Evolutionary conservation across 192 early-diverging fungal species (phyloP).

Genomic region (Coemansia sp.): DNA sequence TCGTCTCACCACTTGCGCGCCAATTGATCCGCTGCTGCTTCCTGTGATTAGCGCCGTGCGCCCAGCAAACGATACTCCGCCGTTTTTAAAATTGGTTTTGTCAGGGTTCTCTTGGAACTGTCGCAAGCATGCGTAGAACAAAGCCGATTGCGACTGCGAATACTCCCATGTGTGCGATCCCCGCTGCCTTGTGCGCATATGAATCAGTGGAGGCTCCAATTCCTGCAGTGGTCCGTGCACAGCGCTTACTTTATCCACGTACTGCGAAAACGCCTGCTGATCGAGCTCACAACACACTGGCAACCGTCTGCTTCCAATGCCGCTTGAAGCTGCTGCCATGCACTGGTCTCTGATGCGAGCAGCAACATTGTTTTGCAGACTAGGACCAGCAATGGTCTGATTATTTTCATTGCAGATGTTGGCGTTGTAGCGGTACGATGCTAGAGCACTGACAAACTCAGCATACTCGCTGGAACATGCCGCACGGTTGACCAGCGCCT

Average conservation of each 20-base stretch:
- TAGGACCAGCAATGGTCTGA: too few species aligned
- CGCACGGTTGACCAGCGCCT: slow-evolving; percentile 74
- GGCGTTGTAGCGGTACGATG: slow-evolving; percentile 16
- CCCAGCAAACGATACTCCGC: slow-evolving; percentile 77
- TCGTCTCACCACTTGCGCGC: slow-evolving; percentile 76
- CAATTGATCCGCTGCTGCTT: slow-evolving; percentile 88
- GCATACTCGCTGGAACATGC: slow-evolving; percentile 9
- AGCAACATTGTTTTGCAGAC: slow-evolving; percentile 35
- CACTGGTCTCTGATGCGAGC: slow-evolving; percentile 59
- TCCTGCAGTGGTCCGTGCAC: slow-evolving; percentile 62
- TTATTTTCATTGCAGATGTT: neutral
- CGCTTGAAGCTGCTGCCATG: slow-evolving; percentile 9
- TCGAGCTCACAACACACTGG: slow-evolving; percentile 80
- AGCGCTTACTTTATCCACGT: slow-evolving; percentile 72
- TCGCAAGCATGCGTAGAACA: slow-evolving; percentile 59
- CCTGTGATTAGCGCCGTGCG: slow-evolving; percentile 85
- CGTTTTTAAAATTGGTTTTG: slow-evolving; percentile 11
- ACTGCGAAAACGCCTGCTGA: slow-evolving; percentile 81
- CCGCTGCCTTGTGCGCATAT: slow-evolving; percentile 24
- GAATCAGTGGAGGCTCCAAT: slow-evolving; percentile 25
- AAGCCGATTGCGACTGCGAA: slow-evolving; percentile 3
- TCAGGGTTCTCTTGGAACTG: slow-evolving; percentile 50
- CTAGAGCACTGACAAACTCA: slow-evolving; percentile 68
- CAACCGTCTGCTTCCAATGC: neutral
- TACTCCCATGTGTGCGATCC: slow-evolving; percentile 29